A percentile compares a stretch with the other conserved stretches of the same genome.
Evolutionary conservation across 2,329 filamentous ascomycete genomes (phyloP).

Genomic region (Claviceps quebecensis): DNA sequence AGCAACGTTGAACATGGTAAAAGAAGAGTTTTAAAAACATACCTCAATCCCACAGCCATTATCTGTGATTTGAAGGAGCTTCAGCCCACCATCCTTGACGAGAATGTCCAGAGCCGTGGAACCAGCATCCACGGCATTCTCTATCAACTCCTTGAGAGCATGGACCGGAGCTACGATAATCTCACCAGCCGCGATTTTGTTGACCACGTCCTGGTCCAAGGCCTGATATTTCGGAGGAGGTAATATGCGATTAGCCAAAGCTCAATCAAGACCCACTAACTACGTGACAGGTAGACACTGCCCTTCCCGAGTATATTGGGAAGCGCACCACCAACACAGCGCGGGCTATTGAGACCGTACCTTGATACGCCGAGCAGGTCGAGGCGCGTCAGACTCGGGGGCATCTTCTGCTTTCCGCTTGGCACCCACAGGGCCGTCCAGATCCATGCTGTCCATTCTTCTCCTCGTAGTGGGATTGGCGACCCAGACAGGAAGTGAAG

Average conservation of each 20-base stretch:
- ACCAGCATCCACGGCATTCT: slow-evolving; percentile 96
- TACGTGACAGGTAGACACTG: too few species aligned
- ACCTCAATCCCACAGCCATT: slow-evolving; percentile 94
- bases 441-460: slow-evolving; percentile 26
- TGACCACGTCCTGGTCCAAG: slow-evolving; percentile 82
- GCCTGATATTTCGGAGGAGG: slow-evolving; percentile 35
- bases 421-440: slow-evolving; percentile 25
- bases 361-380: slow-evolving; percentile 34
- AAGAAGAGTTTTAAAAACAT: slow-evolving; percentile 17
- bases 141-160: slow-evolving; percentile 88
- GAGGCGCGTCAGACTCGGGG: slow-evolving; percentile 21
- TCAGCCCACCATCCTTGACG: slow-evolving; percentile 89
- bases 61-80: slow-evolving; percentile 90
- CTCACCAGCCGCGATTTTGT: slow-evolving; percentile 96
- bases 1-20: neutral
- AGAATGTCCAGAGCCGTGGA: slow-evolving; percentile 81
- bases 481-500: neutral
- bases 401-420: slow-evolving; percentile 35
- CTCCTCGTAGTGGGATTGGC: neutral
- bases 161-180: slow-evolving; percentile 97
- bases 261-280: neutral
- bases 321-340: neutral
- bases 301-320: too few species aligned
- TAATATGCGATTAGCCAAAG: neutral
- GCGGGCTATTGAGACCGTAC: slow-evolving; percentile 14